Evolutionary conservation across 164 flowering plant genomes (phyloP).

Genomic region (Macadamia integrifolia): DNA sequence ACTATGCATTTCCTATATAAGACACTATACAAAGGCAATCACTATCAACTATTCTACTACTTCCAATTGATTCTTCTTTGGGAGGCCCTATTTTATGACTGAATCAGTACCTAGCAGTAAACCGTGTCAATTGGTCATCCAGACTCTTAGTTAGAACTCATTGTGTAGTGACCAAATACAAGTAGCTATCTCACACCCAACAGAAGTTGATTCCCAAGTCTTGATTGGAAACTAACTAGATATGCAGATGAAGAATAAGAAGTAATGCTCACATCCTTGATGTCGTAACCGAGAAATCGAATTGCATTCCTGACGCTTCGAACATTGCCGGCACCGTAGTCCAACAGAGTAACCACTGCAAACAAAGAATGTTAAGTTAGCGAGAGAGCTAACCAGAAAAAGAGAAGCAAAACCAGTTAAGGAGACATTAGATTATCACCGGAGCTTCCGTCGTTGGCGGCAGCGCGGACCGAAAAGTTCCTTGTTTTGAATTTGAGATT

Average conservation of each 20-base stretch:
- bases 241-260: background rate
- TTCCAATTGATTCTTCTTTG: no score
- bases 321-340: constrained; percentile 93
- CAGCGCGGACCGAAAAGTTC: constrained; percentile 41
- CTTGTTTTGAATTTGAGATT: constrained; percentile 27
- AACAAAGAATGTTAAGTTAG: background rate
- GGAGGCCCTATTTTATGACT: no score
- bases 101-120: no score
- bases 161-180: no score
- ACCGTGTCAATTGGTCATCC: no score
- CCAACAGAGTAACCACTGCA: constrained; percentile 71
- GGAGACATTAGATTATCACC: constrained; percentile 26
- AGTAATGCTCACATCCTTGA: constrained; percentile 57
- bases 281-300: constrained; percentile 60
- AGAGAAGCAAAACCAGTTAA: constrained; percentile 7
- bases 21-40: no score
- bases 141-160: no score
- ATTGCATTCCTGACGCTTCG: constrained; percentile 82
- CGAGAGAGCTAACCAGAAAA: background rate
- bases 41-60: no score
- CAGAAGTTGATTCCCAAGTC: no score
- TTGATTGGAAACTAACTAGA: background rate
- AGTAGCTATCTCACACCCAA: no score
- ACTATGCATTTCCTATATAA: background rate
- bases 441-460: constrained; percentile 26